phyloP scores from a whole-genome alignment of 2,329 filamentous ascomycete genomes.

The Penicillium hordei region DNA sequence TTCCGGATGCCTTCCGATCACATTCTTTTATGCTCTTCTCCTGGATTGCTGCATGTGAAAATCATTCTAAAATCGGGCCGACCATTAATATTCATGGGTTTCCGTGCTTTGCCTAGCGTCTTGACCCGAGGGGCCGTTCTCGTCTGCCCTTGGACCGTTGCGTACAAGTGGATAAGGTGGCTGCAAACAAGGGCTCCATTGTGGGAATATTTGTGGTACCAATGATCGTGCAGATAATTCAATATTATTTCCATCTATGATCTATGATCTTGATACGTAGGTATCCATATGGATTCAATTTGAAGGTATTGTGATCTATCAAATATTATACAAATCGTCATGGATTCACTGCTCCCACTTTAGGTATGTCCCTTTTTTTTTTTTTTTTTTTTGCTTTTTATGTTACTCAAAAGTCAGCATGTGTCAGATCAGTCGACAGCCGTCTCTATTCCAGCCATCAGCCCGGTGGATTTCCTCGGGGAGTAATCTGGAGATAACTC shows the following conservation, averaged over 20 bases:
- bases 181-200: constrained; percentile 14
- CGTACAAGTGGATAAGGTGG: constrained; percentile 3
- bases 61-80: constrained; percentile 11
- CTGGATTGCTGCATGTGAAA: constrained; percentile 11
- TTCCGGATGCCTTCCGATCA: constrained; percentile 8
- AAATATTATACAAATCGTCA: neutral
- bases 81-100: constrained; percentile 1
- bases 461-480: neutral
- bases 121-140: constrained; percentile 10
- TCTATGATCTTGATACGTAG: neutral
- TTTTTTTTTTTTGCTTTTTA: neutral
- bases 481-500: constrained; percentile 8
- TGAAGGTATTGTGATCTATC: constrained; percentile 8
- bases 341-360: neutral
- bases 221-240: neutral
- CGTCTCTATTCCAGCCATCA: constrained; percentile 1
- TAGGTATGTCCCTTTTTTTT: neutral
- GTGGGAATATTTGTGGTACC: neutral
- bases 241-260: neutral
- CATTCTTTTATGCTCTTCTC: constrained; percentile 1
- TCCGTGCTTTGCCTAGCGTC: constrained; percentile 7
- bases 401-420: constrained; percentile 6
- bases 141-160: constrained; percentile 6
- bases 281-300: neutral
- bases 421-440: constrained; percentile 9